A percentile compares a stretch with the other conserved stretches of the same genome.
These are phyloP conservation scores for Amoeboaphelidium occidentale DNA, from an alignment of 371 early-diverging fungal genomes.

Conservation along the genomic window DNA sequence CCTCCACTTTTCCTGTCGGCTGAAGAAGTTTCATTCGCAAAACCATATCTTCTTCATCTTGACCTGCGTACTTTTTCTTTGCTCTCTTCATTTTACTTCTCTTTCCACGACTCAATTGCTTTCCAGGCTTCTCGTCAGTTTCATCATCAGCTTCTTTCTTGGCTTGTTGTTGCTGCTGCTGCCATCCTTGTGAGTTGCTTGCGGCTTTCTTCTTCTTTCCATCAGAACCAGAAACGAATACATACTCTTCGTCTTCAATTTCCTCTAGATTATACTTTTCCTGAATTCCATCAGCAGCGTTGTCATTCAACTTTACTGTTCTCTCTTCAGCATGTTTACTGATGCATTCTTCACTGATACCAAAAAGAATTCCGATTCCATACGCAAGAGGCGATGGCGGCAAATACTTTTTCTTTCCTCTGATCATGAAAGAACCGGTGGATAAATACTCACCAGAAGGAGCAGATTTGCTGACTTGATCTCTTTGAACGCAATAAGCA, in stretches of 20 bases:
- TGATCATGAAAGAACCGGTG: constrained; percentile 91
- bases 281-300: not conserved
- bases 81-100: constrained; percentile 65
- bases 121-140: not conserved
- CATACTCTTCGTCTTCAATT: constrained; percentile 1
- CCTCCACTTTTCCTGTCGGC: constrained; percentile 21
- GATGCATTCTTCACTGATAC: constrained; percentile 37
- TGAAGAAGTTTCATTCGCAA: constrained; percentile 55
- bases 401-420: constrained; percentile 79
- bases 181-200: not conserved
- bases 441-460: constrained; percentile 89
- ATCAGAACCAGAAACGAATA: not conserved
- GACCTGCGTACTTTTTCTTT: constrained; percentile 74
- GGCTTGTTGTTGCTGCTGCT: no score
- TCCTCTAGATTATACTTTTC: constrained; percentile 1
- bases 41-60: constrained; percentile 73
- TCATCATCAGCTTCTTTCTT: no score
- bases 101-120: constrained; percentile 36
- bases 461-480: constrained; percentile 87
- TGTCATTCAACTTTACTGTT: not conserved
- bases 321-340: constrained; percentile 8
- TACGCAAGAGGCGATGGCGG: constrained; percentile 89
- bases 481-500: constrained; percentile 86
- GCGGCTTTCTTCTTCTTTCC: not conserved
- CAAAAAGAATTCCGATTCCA: constrained; percentile 87